Base-by-base conservation (phyloP, 352 stramenopile genomes). In the Sclerospora graminicola region DNA sequence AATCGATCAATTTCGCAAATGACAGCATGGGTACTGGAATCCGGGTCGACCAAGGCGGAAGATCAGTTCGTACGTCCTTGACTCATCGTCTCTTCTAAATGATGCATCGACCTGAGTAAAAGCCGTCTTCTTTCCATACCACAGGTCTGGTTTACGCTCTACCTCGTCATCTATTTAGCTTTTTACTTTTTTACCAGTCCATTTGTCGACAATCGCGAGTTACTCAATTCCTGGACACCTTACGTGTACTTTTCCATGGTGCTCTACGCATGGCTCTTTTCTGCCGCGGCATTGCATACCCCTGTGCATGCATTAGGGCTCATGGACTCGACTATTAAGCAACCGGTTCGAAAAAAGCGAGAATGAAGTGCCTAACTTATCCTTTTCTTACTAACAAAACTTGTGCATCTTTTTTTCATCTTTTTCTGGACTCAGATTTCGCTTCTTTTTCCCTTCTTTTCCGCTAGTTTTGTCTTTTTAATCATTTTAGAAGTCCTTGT, bases 101-200 rank as follows among this genome's bases (percentile, higher is more conserved):
- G 3, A 26, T 26, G 6, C 21, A 26, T 26, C 3, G 6, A 3
- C 21, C 21, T 26, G 4, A 3, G 21, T 26, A 26, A 26, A 26
- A 26, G 3, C 21, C 21, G 6, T 26, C 21, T 26, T 6, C 21
- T 26, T 3, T 6, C 21, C 21, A 26, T 26, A 6, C 30, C 48
- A n/a, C 44, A 91, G 80, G 60, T 84, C 37, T 92, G 80, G 80
- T 92, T 92, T 47, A 54, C 70, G 40, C 67, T 92, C 45, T 92
- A 84, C 45, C 65, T 71, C 38, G 72, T 63, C 31, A 70, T 92
- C 50, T 89, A 89, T 41, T 32, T 89, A 18, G 83, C 81, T 21
- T 92, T 92, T 55, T 92, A 92, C 68, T 80, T 90, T 62, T 92
- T 92, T 59, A 90, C 81, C 38, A 90, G 78, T 38, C 81, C 81